Evolutionary conservation across 2,329 filamentous ascomycete species (phyloP), one percentile per base, ranked within the genome.

Genomic region (Diplodia seriata): DNA sequence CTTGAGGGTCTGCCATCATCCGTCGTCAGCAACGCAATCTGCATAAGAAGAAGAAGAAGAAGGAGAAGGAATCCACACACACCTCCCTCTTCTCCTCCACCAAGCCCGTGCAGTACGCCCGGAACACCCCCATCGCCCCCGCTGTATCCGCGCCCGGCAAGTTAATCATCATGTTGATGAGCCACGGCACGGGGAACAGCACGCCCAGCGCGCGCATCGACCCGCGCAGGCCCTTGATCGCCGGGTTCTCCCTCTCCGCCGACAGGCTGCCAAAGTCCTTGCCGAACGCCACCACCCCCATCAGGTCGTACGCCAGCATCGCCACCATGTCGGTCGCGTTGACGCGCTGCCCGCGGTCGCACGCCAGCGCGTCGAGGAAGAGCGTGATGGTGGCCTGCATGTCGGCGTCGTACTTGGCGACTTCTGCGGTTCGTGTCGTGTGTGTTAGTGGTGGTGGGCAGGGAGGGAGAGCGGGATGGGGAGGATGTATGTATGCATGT

Each of bases 301-400:
- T 85, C 68, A 85, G 80, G 68, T 86, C 84, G 69, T 85, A 82
- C 6, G 82, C 78, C 40, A 85, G 73, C 76, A 79, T 83, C 69
- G 81, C 63, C 33, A 29, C 63, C 33, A 29, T 18, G 29, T 62
- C 33, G 8, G 66, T 62, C 23, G 53, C 26, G 53, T 67, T 62
- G 31, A 54, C 29, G 40, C 54, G 55, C 47, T 68, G 49, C 11
- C 62, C 62, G 4, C 33, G 50, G 3, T 54, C 51, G 50, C 38
- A 40, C 2, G 50, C 23, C 3, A 65, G 54, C 11, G 47, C 50
- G 12, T 65, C 62, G 5, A 65, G 62, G 50, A 65, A 65, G 12
- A 65, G 15, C 18, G 23, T 33, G 62, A 65, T 55, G 3, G 26
- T 33, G 6, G 8, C 2, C 12, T 65, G 62, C 9, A 65, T 65